Evolutionary conservation across 73 alveolate species (phyloP).

Genomic region (Uronychia setigera): DNA sequence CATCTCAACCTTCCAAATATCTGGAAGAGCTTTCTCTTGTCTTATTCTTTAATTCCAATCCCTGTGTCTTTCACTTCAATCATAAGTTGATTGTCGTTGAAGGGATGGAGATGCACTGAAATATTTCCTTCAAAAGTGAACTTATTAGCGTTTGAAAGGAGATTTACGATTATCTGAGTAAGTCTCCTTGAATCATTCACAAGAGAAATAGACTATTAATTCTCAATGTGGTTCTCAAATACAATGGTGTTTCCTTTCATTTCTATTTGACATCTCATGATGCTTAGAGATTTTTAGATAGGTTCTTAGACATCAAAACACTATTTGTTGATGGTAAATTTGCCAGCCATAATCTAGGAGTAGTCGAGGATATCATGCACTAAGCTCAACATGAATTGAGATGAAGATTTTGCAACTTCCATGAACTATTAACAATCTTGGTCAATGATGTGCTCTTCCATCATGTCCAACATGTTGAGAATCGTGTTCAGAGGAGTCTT

Average conservation of each 20-base stretch:
- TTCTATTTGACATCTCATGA: slow-evolving; percentile 1
- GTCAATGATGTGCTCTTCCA: slow-evolving; percentile 5
- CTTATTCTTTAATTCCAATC: too few species aligned
- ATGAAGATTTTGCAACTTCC: slow-evolving; percentile 21
- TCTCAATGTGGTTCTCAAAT: neutral
- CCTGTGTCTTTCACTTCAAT: too few species aligned
- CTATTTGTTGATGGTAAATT: slow-evolving; percentile 31
- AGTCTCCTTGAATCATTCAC: slow-evolving; percentile 44
- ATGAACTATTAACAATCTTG: slow-evolving; percentile 14
- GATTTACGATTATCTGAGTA: slow-evolving; percentile 48
- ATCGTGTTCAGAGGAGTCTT: slow-evolving; percentile 61
- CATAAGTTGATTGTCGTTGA: too few species aligned
- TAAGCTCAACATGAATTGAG: slow-evolving; percentile 33
- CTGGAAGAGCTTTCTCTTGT: too few species aligned
- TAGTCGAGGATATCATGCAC: slow-evolving; percentile 65
- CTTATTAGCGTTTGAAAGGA: slow-evolving; percentile 54
- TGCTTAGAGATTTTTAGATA: neutral
- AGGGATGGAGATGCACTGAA: too few species aligned
- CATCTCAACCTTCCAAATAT: too few species aligned
- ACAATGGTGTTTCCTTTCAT: slow-evolving; percentile 4
- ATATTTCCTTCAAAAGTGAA: slow-evolving; percentile 42
- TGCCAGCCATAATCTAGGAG: slow-evolving; percentile 46
- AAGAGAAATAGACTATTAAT: slow-evolving; percentile 3
- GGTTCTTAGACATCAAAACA: slow-evolving; percentile 25
- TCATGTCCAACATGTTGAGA: slow-evolving; percentile 17